Evolutionary conservation across 306 rosid genomes (phyloP).

Genomic region (Prinsepia uniflora): DNA sequence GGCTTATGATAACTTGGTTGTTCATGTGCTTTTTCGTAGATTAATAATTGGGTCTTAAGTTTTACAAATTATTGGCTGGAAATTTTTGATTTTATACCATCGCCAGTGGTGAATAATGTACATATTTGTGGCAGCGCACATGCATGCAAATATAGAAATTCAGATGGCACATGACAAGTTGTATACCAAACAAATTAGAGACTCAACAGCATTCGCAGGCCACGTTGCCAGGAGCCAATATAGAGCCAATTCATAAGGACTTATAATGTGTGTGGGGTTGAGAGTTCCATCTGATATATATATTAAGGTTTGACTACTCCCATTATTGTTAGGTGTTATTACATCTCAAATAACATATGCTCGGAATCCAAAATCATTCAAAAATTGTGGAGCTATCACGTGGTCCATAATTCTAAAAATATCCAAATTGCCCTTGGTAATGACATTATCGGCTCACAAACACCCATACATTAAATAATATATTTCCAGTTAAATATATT

Average conservation of each 20-base stretch:
- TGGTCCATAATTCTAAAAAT: too few species aligned
- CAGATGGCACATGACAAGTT: slow-evolving; percentile 12
- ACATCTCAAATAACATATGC: not conserved
- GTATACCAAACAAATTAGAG: not conserved
- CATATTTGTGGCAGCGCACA: not conserved
- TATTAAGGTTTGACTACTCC: not conserved
- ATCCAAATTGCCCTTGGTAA: too few species aligned
- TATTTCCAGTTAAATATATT: too few species aligned
- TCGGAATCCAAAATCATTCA: too few species aligned
- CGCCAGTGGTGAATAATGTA: not conserved
- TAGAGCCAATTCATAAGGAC: too few species aligned
- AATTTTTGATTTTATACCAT: not conserved
- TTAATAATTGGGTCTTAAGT: not conserved
- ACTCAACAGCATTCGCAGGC: not conserved
- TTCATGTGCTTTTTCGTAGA: too few species aligned
- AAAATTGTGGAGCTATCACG: too few species aligned
- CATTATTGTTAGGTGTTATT: not conserved
- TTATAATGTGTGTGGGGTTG: too few species aligned
- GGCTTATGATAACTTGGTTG: too few species aligned
- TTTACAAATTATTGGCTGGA: not conserved
- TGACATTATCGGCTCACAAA: too few species aligned
- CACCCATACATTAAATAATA: too few species aligned
- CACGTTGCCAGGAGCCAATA: not conserved
- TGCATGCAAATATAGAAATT: not conserved
- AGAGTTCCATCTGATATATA: not conserved